phyloP scores from a whole-genome alignment of 1,284 basidiomycete genomes.

The Caloboletus inedulis region DNA sequence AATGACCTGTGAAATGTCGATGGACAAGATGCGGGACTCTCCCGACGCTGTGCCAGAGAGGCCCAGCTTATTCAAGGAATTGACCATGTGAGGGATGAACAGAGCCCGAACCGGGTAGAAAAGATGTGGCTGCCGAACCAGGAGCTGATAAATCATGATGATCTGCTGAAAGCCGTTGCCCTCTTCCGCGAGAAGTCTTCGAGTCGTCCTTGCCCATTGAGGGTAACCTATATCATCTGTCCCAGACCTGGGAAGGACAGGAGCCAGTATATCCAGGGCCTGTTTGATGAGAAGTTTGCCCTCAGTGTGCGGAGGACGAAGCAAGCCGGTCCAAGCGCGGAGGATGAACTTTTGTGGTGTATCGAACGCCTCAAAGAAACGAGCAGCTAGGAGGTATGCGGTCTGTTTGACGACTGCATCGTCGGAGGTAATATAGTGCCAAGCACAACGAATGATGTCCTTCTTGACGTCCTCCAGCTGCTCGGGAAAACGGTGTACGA shows the following conservation, averaged over 20 bases:
- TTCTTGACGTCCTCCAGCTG: slow-evolving; percentile 82
- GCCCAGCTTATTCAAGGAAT: slow-evolving; percentile 85
- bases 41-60: slow-evolving; percentile 71
- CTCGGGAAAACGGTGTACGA: slow-evolving; percentile 82
- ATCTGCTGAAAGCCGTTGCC: slow-evolving; percentile 80
- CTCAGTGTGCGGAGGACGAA: slow-evolving; percentile 79
- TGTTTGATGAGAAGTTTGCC: slow-evolving; percentile 82
- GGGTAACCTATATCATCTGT: slow-evolving; percentile 61
- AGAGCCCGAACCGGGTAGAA: slow-evolving; percentile 94
- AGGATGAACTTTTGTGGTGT: slow-evolving; percentile 93
- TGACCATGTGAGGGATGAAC: slow-evolving; percentile 96
- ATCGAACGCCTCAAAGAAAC: slow-evolving; percentile 90
- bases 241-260: slow-evolving; percentile 70
- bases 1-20: slow-evolving; percentile 85
- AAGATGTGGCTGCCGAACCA: slow-evolving; percentile 87
- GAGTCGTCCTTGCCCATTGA: slow-evolving; percentile 88
- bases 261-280: slow-evolving; percentile 89
- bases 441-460: slow-evolving; percentile 94
- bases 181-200: slow-evolving; percentile 88
- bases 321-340: slow-evolving; percentile 91
- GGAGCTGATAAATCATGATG: slow-evolving; percentile 87
- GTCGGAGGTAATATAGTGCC: slow-evolving; percentile 84
- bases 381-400: slow-evolving; percentile 90
- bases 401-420: slow-evolving; percentile 94
- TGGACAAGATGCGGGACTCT: slow-evolving; percentile 79